phyloP scores from a whole-genome alignment of 2,329 filamentous ascomycete genomes.

The Fonsecaea multimorphosa region DNA sequence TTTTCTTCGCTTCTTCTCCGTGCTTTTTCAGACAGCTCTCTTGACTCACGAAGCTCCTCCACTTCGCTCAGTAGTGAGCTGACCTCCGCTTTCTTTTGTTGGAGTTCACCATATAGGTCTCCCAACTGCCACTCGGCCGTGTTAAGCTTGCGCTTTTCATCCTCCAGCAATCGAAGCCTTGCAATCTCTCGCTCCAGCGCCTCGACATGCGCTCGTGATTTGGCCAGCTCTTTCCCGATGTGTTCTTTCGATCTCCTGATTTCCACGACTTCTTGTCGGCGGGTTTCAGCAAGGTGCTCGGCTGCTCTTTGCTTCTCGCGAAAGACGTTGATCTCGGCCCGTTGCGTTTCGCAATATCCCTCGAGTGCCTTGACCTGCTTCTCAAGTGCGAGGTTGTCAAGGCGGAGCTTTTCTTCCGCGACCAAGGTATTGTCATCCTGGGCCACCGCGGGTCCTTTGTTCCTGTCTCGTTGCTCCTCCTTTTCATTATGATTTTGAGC shows the following conservation, averaged over 20 bases:
- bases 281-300: neutral
- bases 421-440: neutral
- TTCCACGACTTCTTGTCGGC: slow-evolving; percentile 5
- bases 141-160: neutral
- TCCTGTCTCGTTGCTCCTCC: neutral
- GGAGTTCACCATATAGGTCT: slow-evolving; percentile 4
- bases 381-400: slow-evolving; percentile 2
- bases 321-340: neutral
- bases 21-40: neutral
- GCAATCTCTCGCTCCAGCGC: slow-evolving; percentile 4
- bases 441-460: neutral
- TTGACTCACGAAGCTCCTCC: slow-evolving; percentile 3
- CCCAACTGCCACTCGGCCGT: slow-evolving; percentile 7
- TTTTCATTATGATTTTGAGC: neutral
- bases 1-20: slow-evolving; percentile 3
- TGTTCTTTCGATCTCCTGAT: slow-evolving; percentile 5
- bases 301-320: neutral
- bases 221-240: neutral
- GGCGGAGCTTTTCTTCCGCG: slow-evolving; percentile 14
- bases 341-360: neutral
- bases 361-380: neutral
- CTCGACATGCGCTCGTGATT: neutral
- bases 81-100: neutral
- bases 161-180: neutral
- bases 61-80: neutral